Base-by-base conservation (phyloP, 2,329 filamentous ascomycete species). In the Claviceps monticola region DNA sequence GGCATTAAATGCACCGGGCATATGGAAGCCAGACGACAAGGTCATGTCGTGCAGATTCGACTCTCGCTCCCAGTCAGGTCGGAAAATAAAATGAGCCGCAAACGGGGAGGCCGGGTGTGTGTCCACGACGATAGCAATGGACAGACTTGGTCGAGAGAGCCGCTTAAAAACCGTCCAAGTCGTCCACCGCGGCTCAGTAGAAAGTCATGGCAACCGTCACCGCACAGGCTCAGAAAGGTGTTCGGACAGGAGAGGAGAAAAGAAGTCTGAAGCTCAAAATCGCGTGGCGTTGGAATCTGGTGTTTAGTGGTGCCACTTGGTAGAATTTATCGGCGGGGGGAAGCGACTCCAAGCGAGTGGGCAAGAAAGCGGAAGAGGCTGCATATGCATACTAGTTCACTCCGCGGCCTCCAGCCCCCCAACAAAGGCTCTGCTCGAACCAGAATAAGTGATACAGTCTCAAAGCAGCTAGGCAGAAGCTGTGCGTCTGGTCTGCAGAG, bases 1-100 rank as follows among this genome's bases (percentile, higher is more conserved):
- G 48, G 58, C 55, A 55, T 66, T 62, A 46, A 66, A 67, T 49
- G 62, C 57, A 42, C 65, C 65, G 16, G 65, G 65, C 63, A 68
- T 66, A 52, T 64, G 65, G 57, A 67, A 66, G 55, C 61, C 61
- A 43, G 56, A 48, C 36, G 51, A 49, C 43, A 50, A 39, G 50
- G 50, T 46, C 51, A 48, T 49, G 14, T 16, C 26, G 37, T 23
- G 41, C 16, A 21, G 29, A n/a, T 43, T 43, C 4, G 17, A 23
- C 26, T 44, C 23, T 13, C 7, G 21, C 16, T 17, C 41, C 17
- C 9, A 23, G 41, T 13, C 29, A n/a, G 29, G 39, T 21, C 29
- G 3, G 44, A n/a, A 16, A 46, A 38, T 21, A 44, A 21, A 8
- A 5, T 16, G 36, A n/a, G 19, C 16, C 42, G 36, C 19, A 37